These are phyloP conservation scores for Wallacemonas sp. DNA, from an alignment of 208 protist species.

Conservation along the genomic window DNA sequence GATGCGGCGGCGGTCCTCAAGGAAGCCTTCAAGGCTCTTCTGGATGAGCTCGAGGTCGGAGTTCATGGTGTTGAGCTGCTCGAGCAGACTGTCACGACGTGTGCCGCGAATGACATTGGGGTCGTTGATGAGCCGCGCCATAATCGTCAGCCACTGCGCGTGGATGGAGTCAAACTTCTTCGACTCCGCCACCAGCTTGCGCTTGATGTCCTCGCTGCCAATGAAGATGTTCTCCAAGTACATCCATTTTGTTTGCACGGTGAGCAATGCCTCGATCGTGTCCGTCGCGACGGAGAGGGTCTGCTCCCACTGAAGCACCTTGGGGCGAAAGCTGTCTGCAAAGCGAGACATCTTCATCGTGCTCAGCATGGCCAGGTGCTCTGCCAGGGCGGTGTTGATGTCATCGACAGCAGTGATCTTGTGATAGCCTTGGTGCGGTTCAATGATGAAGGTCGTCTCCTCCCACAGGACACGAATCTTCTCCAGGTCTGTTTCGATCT, in stretches of 20 bases:
- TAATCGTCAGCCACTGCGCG: constrained; percentile 92
- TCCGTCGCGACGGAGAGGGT: constrained; percentile 94
- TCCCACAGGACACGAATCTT: constrained; percentile 94
- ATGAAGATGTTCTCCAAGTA: constrained; percentile 98
- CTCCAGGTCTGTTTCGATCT: constrained; percentile 93
- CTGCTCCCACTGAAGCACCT: constrained; percentile 96
- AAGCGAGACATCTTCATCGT: constrained; percentile 97
- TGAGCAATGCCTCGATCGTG: constrained; percentile 92
- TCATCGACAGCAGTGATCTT: constrained; percentile 93
- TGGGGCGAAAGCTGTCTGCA: constrained; percentile 93
- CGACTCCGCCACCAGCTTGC: constrained; percentile 96
- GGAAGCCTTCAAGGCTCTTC: constrained; percentile 96
- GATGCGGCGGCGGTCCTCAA: constrained; percentile 95
- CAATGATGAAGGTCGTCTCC: constrained; percentile 79
- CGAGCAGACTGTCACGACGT: constrained; percentile 89
- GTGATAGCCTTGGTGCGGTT: constrained; percentile 90
- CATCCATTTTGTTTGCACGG: constrained; percentile 96
- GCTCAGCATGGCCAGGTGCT: constrained; percentile 93
- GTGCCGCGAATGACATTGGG: constrained; percentile 89
- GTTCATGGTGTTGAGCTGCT: constrained; percentile 94
- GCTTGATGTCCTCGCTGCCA: constrained; percentile 97
- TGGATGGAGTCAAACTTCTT: constrained; percentile 96
- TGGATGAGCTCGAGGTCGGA: constrained; percentile 96
- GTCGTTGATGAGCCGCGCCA: constrained; percentile 84
- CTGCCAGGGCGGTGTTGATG: constrained; percentile 92